Evolutionary conservation across 306 rosid species (phyloP).

Genomic region (Benincasa hispida): DNA sequence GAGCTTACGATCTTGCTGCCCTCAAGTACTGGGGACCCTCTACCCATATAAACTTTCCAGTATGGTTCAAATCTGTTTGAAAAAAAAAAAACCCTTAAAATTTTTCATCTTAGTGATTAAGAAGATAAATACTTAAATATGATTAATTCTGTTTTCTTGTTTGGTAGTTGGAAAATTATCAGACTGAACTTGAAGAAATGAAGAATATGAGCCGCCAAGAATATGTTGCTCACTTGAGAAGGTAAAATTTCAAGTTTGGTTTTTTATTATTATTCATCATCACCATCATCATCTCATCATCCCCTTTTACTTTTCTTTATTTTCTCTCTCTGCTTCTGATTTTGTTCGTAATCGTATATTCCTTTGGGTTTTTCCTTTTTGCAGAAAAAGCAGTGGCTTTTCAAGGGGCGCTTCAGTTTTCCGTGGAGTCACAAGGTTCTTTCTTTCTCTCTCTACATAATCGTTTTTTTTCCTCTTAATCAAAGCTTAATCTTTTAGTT

Average conservation of each 20-base stretch:
- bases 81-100: background rate
- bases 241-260: background rate
- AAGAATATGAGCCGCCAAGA: constrained; percentile 19
- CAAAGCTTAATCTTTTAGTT: background rate
- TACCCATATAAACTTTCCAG: constrained; percentile 56
- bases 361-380: background rate
- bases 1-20: constrained; percentile 66
- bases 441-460: background rate
- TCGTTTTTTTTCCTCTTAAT: background rate
- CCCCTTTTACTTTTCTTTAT: background rate
- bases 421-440: constrained; percentile 12
- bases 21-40: constrained; percentile 75
- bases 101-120: constrained; percentile 1
- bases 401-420: constrained; percentile 13
- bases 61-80: constrained; percentile 2
- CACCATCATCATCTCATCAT: background rate
- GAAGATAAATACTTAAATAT: background rate
- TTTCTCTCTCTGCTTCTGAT: background rate
- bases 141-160: background rate
- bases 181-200: constrained; percentile 13
- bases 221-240: constrained; percentile 16
- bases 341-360: background rate
- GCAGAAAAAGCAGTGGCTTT: constrained; percentile 20
- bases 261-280: background rate
- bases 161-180: constrained; percentile 16